Base-by-base conservation (phyloP, 1,284 basidiomycete genomes). In the Fomitopsis betulina region DNA sequence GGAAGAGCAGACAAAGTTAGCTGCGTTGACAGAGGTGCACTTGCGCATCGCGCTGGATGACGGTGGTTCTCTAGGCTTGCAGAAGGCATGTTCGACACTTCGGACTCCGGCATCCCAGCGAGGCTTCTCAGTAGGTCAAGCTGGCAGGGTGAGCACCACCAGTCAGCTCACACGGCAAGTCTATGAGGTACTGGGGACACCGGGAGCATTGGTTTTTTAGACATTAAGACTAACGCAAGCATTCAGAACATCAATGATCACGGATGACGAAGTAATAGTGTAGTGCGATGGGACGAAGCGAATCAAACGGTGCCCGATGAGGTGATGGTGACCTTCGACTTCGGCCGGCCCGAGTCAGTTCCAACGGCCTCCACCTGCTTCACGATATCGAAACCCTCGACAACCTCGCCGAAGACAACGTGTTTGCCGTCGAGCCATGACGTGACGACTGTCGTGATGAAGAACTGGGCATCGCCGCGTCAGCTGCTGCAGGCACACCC, bases 361-460 rank as follows among this genome's bases (percentile, higher is more conserved):
- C 92, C 91, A 37, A 79, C 66, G 2, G 70, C 70, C 74, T 96
- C 94, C 63, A 96, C 86, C 37, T 72, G 70, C 73, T 84, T 87
- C 55, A 96, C 92, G 38, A 95, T 67, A 19, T 91, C 85, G 78
- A 89, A 80, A 57, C 91, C 91, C 40, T 87, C 82, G 17, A 90
- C 85, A 45, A 91, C 88, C 69, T 89, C 83, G n/a, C 92, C 93
- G 65, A 94, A 94, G 10, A 93, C 90, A 65, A 94, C 88, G 68
- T 92, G 90, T 65, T 83, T 85, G 51, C 81, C 84, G 62, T 95
- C 88, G 15, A 94, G 81, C 90, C 93, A 94, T 40, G 78, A 75
- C 3, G 88, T 87, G 42, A 85, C 78, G 53, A 86, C 85, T 9
- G 94, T 96, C 38, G 94, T 96, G 73, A 96, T 89, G 75, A 94